Evolutionary conservation across 352 stramenopile genomes (phyloP), one percentile per base, ranked within the genome.

Genomic region (Phytophthora pini): DNA sequence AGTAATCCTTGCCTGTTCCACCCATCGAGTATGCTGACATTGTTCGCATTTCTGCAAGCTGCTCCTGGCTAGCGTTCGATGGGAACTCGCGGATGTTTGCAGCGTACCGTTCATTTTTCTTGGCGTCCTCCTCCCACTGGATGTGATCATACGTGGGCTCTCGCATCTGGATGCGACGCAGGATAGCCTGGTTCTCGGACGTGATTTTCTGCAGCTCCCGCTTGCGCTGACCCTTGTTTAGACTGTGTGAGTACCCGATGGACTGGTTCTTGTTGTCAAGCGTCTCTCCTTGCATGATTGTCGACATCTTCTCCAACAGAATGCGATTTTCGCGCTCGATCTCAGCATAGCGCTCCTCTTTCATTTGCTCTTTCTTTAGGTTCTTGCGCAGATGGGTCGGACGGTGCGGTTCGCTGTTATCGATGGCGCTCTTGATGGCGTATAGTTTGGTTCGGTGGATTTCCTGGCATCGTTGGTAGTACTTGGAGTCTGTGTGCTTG

Each of bases 301-400:
- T 85, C 11, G 91, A 97, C 96, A 99, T 99, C 70, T 99, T 99
- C 68, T 98, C 92, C 38, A 99, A 79, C 53, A 99, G 63, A 41
- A 99, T 95, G 52, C 95, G 89, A 70, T 99, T 99, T 70, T 99
- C 97, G 15, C 92, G 91, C 77, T 99, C 96, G 61, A 99, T 99
- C 66, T 97, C 86, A 26, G 89, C 89, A 51, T 94, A 96, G 45
- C 94, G 81, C 43, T 99, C 97, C 73, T 99, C 95, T 67, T 98
- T 98, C 74, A 99, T 90, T 65, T 98, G 92, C 74, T 99, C 97
- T 58, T 97, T 98, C 77, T 99, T 99, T 32, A 97, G 83, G 65
- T 99, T 99, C 78, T 98, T 98, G 66, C 77, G 75, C 27, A 98
- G 57, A 47, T 98, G 95, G n/a, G 82, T 86, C 40, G 96, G 97